Evolutionary conservation across 352 stramenopile genomes (phyloP).

Genomic region (Plasmopara muralis): DNA sequence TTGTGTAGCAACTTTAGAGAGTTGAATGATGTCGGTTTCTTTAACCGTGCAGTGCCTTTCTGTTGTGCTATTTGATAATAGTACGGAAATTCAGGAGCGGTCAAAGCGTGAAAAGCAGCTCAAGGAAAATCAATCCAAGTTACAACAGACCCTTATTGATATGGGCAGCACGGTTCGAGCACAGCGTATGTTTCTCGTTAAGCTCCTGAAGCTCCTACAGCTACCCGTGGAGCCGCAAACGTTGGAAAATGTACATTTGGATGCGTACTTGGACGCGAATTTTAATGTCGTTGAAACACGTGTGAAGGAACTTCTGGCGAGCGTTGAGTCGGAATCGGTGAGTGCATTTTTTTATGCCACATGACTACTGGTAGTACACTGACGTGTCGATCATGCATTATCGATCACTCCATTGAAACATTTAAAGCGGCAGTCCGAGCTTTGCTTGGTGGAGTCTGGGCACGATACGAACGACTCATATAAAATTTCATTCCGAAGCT

Average conservation of each 20-base stretch:
- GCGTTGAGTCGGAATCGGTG: slow-evolving; percentile 57
- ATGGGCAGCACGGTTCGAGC: slow-evolving; percentile 44
- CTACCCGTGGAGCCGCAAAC: slow-evolving; percentile 21
- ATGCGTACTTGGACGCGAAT: slow-evolving; percentile 36
- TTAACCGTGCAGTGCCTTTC: slow-evolving; percentile 42
- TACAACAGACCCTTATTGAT: slow-evolving; percentile 57
- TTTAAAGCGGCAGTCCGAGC: slow-evolving; percentile 48
- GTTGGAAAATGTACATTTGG: slow-evolving; percentile 29
- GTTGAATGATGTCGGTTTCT: slow-evolving; percentile 24
- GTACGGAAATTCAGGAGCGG: slow-evolving; percentile 75
- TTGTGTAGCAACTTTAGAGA: slow-evolving; percentile 5
- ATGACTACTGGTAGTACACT: neutral
- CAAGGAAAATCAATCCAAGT: slow-evolving; percentile 54
- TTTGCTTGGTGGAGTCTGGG: slow-evolving; percentile 55
- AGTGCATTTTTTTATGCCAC: neutral
- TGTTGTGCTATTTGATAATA: slow-evolving; percentile 19
- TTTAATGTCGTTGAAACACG: slow-evolving; percentile 47
- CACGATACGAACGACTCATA: slow-evolving; percentile 55
- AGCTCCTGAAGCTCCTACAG: slow-evolving; percentile 51
- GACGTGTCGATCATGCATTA: neutral
- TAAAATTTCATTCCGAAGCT: slow-evolving; percentile 85
- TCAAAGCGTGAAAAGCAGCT: slow-evolving; percentile 54
- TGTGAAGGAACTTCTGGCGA: slow-evolving; percentile 50
- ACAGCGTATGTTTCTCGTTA: slow-evolving; percentile 48
- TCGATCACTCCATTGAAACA: slow-evolving; percentile 37